Evolutionary conservation across 768 basidiomycete genomes (phyloP).

Genomic region (Candolleomyces eurysporus): DNA sequence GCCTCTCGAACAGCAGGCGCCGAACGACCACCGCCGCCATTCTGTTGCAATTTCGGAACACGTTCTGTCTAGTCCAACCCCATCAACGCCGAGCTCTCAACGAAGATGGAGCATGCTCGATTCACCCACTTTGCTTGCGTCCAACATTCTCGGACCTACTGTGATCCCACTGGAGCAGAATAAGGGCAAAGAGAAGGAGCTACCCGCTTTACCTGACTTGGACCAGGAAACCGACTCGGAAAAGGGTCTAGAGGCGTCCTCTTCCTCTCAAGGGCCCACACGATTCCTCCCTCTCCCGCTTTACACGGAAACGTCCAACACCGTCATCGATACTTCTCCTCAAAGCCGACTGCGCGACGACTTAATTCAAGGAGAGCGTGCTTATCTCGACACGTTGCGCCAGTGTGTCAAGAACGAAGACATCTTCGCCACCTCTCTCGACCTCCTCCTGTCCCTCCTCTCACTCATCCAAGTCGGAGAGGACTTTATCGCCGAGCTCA

Average conservation of each 20-base stretch:
- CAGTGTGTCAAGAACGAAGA: conserved; percentile 5
- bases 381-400: conserved; percentile 5
- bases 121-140: not conserved
- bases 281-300: not conserved
- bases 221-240: not conserved
- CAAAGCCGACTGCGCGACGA: not conserved
- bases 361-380: conserved; percentile 3
- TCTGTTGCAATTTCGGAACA: not conserved
- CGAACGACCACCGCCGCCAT: not conserved
- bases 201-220: not conserved
- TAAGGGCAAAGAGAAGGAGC: not conserved
- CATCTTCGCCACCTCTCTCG: not conserved
- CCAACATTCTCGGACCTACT: not conserved
- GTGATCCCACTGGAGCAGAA: not conserved
- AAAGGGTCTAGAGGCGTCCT: not conserved
- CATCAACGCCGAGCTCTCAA: not conserved
- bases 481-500: not conserved
- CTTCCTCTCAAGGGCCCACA: not conserved
- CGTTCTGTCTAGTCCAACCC: not conserved
- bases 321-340: not conserved
- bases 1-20: too few species aligned
- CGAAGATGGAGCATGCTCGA: conserved; percentile 1
- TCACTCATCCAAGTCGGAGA: conserved; percentile 5
- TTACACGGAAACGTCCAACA: not conserved
- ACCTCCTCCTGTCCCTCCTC: conserved; percentile 8